Base-by-base conservation (phyloP, 2,329 filamentous ascomycete species). In the Penicillium sp. region DNA sequence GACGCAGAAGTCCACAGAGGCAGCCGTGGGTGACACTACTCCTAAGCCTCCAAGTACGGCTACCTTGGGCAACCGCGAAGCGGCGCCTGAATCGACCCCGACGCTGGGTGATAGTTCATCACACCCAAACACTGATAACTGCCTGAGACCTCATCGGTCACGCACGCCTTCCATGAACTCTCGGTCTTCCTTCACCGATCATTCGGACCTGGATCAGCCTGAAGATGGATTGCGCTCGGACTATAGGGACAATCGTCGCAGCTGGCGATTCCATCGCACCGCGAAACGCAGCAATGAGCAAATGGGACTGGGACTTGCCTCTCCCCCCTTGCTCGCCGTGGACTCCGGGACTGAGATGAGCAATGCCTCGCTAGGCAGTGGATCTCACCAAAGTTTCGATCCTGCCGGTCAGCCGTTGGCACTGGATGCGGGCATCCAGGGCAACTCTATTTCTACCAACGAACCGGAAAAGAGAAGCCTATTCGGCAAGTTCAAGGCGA, bases 131-230 rank as follows among this genome's bases (percentile, higher is more conserved):
- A 65, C 71, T 45, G 68, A 75, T 52, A 69, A 73, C 5, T 76
- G 78, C 0, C 65, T 90, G 29, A 83, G 81, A 55, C 82, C 84
- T 0, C 82, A 82, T 53, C 78, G 79, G 50, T 95, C 89, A 1
- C 88, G 88, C 0, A 81, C 86, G 0, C 81, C 84, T 3, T 95
- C 90, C 0, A 76, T 90, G 49, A 82, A 87, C 57, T 91, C 88
- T 9, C 77, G 78, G 39, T 80, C 79, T 1, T 82, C 79, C 3
- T 76, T 83, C 54, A 93, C 91, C 25, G 90, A 94, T 56, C 82
- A 84, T 24, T 95, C 89, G 0, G 90, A 95, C 62, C 65, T 83
- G 28, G 90, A 95, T 53, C 83, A 86, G 51, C 67, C 77, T 8
- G 87, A 90, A 27, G 86, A 89, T 32, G 60, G 66, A 18, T 58